Conservation (phyloP, 2,329 filamentous ascomycete species). For the Exserohilum turcica region DNA sequence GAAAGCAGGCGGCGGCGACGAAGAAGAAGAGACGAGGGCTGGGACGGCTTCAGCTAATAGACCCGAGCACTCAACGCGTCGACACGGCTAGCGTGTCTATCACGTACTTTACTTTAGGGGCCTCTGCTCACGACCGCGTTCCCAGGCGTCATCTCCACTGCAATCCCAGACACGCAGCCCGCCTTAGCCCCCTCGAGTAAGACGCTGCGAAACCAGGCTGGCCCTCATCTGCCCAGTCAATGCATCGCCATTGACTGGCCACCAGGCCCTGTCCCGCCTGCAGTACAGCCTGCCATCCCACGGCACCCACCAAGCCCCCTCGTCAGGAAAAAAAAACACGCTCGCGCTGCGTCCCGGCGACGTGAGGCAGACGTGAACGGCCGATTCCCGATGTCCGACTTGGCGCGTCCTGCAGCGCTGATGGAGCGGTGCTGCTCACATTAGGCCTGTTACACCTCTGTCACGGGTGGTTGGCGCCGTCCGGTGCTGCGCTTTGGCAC, state of each 20-base stretch:
- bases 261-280: constrained; percentile 1
- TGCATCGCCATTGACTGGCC: constrained; percentile 7
- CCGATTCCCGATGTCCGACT: background rate
- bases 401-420: constrained; percentile 16
- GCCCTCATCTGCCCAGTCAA: constrained; percentile 1
- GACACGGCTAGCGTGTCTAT: constrained; percentile 28
- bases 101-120: constrained; percentile 19
- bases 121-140: constrained; percentile 21
- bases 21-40: constrained; percentile 16
- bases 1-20: constrained; percentile 2
- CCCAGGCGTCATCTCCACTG: constrained; percentile 17
- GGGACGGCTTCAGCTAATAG: constrained; percentile 24
- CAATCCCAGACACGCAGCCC: constrained; percentile 16
- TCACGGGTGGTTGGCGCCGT: constrained; percentile 8
- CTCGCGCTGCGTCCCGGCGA: constrained; percentile 3
- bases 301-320: background rate
- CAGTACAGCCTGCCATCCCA: background rate
- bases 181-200: constrained; percentile 12
- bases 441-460: background rate
- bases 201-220: constrained; percentile 5
- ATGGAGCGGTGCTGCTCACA: constrained; percentile 7
- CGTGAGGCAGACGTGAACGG: constrained; percentile 6
- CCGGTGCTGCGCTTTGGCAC: background rate
- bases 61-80: constrained; percentile 25
- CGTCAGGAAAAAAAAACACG: background rate